Evolutionary conservation across 192 early-diverging fungal species (phyloP), one percentile per base, ranked within the genome.

Genomic region (Dissophora globulifera): DNA sequence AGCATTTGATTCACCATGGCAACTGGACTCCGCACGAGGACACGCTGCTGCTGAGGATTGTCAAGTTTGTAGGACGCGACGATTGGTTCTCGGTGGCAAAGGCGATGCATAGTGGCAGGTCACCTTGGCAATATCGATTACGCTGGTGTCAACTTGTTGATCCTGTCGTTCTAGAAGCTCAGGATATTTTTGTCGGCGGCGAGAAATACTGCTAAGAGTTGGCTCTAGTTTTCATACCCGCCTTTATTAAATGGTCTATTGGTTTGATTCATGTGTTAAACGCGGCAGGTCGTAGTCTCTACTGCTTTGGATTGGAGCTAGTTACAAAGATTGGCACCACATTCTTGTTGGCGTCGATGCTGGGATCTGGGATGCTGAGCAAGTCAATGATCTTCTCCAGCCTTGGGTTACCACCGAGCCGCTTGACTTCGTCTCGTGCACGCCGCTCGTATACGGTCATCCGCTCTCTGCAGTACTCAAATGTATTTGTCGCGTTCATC

Each of bases 351-450:
- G 48, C 20, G 3, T 65, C 62, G 20, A 25, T 29, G 1, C 0
- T 27, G 16, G 48, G 49, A 11, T 60, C 62, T 22, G 62, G 58
- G 19, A 82, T 54, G 19, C 83, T 82, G 53, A 92, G 69, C 13
- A 64, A 59, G 53, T 86, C 81, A 45, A 93, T 75, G 57, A 92
- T 87, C 53, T 72, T 81, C 50, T 89, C 87, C 62, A 98, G 67
- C 41, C 82, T 78, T 1, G 50, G 54, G 60, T 97, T 99, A 12
- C 95, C 95, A 19, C 96, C 95, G 48, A 94, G 84, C 19, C 78
- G 69, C 12, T 55, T 33, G 54, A 99, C 89, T 63, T 91, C 89
- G 5, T 78, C 80, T 2, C 83, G 50, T 12, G 90, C 91, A 2
- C 86, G 78, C 3, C 54, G 54, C 67, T 98, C 95, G 12, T 94